Evolutionary conservation across 768 basidiomycete species (phyloP), one percentile per base, ranked within the genome.

Genomic region (Tephrocybe sp.): DNA sequence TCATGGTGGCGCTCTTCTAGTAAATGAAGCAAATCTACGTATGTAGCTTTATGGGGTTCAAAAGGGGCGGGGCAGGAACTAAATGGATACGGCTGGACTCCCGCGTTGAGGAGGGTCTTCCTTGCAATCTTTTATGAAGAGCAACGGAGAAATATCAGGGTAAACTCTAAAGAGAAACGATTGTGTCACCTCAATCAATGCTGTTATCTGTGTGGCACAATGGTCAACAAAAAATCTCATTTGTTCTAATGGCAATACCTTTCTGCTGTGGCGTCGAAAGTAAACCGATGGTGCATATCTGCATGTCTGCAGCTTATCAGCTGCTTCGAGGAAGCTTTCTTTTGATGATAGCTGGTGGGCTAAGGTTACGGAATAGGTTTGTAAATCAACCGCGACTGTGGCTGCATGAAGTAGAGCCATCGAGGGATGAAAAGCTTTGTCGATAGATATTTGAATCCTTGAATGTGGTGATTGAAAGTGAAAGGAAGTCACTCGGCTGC

Each of bases 161-260:
- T 23, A 43, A 50, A 52, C 56, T 56, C 53, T 19, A 46, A 38
- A 19, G 27, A 31, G 47, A 39, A 19, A 31, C n/a, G 44, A 52
- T 11, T 30, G 24, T 47, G 41, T 65, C 70, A 82, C 80, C 79
- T 82, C 79, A 40, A 74, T 65, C 50, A 82, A 55, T 19, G 69
- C 64, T 43, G 82, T 67, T 43, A 82, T 67, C 80, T 82, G 54
- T n/a, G n/a, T 54, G 50, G 47, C 42, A 56, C 33, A 38, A 27
- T 7, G 43, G 47, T 50, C 36, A 54, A 38, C 25, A 53, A 43
- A 36, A 53, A 31, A 23, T 37, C 23, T 4, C 45, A 52, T 19
- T 40, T 29, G 36, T n/a, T 22, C 15, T 27, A 29, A 40, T 41
- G 30, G 34, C 52, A 34, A 33, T 55, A 73, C 72, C 66, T 72